Evolutionary conservation across 768 basidiomycete genomes (phyloP).

Genomic region (Lyophyllum semitale): DNA sequence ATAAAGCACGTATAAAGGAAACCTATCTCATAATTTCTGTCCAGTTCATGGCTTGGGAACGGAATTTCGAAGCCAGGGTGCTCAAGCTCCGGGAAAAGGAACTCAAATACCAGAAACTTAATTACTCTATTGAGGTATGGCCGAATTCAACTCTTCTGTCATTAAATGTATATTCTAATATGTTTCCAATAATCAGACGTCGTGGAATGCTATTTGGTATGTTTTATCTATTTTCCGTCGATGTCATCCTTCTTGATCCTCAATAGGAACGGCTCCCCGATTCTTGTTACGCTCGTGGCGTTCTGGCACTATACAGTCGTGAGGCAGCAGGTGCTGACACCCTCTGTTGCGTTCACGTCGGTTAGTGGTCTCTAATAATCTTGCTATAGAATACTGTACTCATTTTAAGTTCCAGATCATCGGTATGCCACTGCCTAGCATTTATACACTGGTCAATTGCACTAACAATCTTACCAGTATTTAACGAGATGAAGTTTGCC

Average conservation of each 20-base stretch:
- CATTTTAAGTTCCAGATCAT: conserved; percentile 50
- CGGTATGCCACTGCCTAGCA: no score
- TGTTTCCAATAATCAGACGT: conserved; percentile 26
- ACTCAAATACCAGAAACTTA: no score
- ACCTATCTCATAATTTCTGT: not conserved
- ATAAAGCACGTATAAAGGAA: conserved; percentile 18
- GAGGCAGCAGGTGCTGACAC: no score
- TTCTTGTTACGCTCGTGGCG: conserved; percentile 59
- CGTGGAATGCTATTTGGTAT: no score
- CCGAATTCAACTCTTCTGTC: not conserved
- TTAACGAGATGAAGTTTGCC: no score
- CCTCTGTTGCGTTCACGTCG: conserved; percentile 76
- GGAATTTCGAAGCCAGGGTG: conserved; percentile 80
- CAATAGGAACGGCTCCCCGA: conserved; percentile 67
- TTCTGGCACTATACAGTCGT: no score
- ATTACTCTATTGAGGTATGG: conserved; percentile 77
- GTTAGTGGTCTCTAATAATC: conserved; percentile 40
- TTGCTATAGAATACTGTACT: conserved; percentile 38
- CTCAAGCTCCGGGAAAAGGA: conserved; percentile 72
- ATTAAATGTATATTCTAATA: not conserved
- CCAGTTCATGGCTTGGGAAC: no score
- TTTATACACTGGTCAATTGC: no score
- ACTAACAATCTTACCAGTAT: no score
- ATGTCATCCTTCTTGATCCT: no score
- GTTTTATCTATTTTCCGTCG: conserved; percentile 3